phyloP scores from a whole-genome alignment of 1,284 basidiomycete genomes.

The Rhodotorula sp. region DNA sequence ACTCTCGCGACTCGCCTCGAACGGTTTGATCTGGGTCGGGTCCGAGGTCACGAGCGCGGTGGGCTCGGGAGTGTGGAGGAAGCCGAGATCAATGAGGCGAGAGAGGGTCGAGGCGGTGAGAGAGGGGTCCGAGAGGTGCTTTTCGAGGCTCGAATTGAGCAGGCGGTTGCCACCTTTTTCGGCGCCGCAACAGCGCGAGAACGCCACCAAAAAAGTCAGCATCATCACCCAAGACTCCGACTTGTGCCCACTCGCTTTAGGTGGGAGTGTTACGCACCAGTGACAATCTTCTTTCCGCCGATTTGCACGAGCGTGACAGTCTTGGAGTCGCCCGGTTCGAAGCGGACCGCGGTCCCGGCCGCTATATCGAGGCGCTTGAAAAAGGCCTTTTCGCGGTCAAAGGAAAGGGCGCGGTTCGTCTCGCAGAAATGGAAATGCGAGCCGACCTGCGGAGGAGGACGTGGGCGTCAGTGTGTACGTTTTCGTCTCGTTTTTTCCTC shows the following conservation, averaged over 20 bases:
- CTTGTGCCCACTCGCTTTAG: too few species aligned
- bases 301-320: conserved; percentile 79
- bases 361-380: conserved; percentile 87
- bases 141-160: conserved; percentile 51
- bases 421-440: conserved; percentile 91
- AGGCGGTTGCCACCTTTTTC: conserved; percentile 71
- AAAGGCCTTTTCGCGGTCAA: conserved; percentile 77
- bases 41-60: conserved; percentile 25
- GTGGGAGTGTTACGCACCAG: conserved; percentile 38
- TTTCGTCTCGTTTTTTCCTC: too few species aligned
- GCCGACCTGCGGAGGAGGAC: conserved; percentile 60
- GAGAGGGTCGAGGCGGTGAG: conserved; percentile 3
- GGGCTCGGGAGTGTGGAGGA: conserved; percentile 48
- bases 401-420: conserved; percentile 75
- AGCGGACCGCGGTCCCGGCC: conserved; percentile 90
- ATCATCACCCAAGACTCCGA: background rate
- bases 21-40: conserved; percentile 4
- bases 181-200: too few species aligned
- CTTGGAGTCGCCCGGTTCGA: conserved; percentile 89
- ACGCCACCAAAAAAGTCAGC: background rate
- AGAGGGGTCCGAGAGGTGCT: background rate
- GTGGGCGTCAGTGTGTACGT: too few species aligned
- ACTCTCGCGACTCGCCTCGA: conserved; percentile 38
- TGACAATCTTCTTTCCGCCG: conserved; percentile 67
- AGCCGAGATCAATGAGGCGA: conserved; percentile 42